phyloP scores from a whole-genome alignment of 371 early-diverging fungal genomes.

The Pancytospora philotis region DNA sequence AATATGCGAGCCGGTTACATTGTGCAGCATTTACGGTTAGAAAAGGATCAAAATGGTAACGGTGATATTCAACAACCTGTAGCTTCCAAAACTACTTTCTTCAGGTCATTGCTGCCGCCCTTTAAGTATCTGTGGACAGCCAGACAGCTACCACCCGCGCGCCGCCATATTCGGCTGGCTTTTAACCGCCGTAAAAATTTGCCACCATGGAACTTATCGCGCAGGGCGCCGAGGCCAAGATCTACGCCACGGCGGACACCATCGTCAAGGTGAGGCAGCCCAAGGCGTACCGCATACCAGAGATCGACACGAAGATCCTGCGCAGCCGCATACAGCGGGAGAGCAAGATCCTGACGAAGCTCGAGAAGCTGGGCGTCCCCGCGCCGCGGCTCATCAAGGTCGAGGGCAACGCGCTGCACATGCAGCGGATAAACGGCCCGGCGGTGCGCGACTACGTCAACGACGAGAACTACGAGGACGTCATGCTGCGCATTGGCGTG shows the following conservation, averaged over 20 bases:
- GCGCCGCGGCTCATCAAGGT: slow-evolving; percentile 20
- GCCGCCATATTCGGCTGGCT: no score
- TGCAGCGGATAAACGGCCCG: slow-evolving; percentile 49
- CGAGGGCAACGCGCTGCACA: slow-evolving; percentile 38
- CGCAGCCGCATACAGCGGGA: slow-evolving; percentile 50
- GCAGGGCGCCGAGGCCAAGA: slow-evolving; percentile 56
- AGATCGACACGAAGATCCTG: slow-evolving; percentile 49
- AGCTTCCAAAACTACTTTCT: no score
- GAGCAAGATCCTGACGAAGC: slow-evolving; percentile 38
- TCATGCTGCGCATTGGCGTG: slow-evolving; percentile 28
- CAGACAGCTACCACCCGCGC: no score
- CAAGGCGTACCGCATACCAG: slow-evolving; percentile 53
- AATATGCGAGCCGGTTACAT: no score
- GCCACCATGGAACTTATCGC: slow-evolving; percentile 41
- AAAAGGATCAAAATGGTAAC: no score
- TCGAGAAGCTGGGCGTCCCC: slow-evolving; percentile 27
- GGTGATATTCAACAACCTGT: no score
- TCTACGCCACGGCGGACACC: slow-evolving; percentile 31
- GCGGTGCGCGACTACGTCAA: slow-evolving; percentile 30
- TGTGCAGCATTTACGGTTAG: no score
- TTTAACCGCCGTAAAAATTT: no score
- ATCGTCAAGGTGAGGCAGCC: slow-evolving; percentile 47
- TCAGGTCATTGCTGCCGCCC: no score
- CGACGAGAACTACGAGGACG: not conserved
- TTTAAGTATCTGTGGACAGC: no score